Percentiles rank a stretch among this genome's conserved stretches.
These are phyloP conservation scores for Fusarium devonianum DNA, from an alignment of 2,329 filamentous ascomycete genomes.

Conservation along the genomic window DNA sequence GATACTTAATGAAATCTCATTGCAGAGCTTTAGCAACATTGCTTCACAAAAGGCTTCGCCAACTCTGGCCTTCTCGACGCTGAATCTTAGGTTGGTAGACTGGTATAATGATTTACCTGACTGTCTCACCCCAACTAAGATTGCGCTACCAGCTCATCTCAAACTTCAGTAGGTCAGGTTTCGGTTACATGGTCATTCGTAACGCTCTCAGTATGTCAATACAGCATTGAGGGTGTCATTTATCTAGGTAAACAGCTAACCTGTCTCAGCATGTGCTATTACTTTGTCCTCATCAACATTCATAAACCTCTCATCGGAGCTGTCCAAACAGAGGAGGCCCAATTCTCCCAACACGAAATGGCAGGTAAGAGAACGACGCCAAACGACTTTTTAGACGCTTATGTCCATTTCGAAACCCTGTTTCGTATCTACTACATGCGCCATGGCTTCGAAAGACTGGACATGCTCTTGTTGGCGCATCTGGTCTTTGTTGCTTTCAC, in stretches of 20 bases:
- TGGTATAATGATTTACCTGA: neutral
- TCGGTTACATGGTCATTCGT: too few relatives aligned
- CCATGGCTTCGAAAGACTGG: constrained; percentile 31
- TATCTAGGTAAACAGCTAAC: neutral
- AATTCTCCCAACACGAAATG: neutral
- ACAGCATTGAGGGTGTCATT: neutral
- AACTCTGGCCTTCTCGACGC: too few relatives aligned
- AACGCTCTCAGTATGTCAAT: too few relatives aligned
- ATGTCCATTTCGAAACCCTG: constrained; percentile 18
- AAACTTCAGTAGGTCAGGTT: neutral
- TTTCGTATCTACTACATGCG: constrained; percentile 36
- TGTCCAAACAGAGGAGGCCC: neutral
- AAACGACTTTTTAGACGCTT: neutral
- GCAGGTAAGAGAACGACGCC: too few relatives aligned
- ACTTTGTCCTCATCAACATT: neutral
- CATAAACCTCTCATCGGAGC: neutral
- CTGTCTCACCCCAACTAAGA: neutral
- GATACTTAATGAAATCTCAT: neutral
- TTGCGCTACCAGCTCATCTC: neutral
- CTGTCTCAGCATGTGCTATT: neutral
- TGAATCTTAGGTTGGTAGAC: neutral
- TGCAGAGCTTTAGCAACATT: neutral
- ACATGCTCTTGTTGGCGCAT: neutral
- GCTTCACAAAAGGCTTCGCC: too few relatives aligned
- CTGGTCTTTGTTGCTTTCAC: neutral